phyloP scores from a whole-genome alignment of 768 basidiomycete species.

The Cystobasidium onofrii region DNA sequence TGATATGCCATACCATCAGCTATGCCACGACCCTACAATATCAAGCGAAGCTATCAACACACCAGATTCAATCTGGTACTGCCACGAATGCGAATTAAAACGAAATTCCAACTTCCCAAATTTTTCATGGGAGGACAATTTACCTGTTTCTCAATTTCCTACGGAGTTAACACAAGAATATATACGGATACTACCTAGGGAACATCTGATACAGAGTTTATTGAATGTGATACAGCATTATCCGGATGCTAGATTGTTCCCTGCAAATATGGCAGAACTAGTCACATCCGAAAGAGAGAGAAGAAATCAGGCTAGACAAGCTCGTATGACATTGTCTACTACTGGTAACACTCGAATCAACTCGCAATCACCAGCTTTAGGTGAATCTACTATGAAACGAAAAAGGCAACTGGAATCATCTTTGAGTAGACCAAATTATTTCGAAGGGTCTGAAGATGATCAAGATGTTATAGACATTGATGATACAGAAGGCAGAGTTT shows the following conservation, averaged over 20 bases:
- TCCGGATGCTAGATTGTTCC: not conserved
- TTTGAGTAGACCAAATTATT: not conserved
- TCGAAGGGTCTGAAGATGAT: not conserved
- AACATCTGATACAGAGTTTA: not conserved
- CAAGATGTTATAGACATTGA: not conserved
- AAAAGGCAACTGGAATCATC: not conserved
- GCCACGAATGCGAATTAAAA: conserved; percentile 3
- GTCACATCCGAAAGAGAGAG: not conserved
- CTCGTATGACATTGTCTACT: not conserved
- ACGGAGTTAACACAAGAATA: not conserved
- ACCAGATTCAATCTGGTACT: conserved; percentile 11
- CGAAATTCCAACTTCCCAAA: not conserved
- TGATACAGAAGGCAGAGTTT: not conserved
- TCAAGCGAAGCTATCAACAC: not conserved
- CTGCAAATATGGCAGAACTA: not conserved
- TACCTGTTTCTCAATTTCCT: not conserved
- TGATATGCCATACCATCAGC: conserved; percentile 17
- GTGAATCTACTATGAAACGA: not conserved
- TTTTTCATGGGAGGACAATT: conserved; percentile 3
- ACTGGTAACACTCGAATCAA: not conserved
- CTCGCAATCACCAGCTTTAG: not conserved
- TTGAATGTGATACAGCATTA: not conserved
- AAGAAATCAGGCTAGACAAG: not conserved
- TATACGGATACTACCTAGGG: not conserved
- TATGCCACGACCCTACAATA: conserved; percentile 18